Percentiles rank a stretch among this genome's conserved stretches.
These are phyloP conservation scores for Podospora conica DNA, from an alignment of 495 filamentous ascomycete genomes.

Conservation along the genomic window DNA sequence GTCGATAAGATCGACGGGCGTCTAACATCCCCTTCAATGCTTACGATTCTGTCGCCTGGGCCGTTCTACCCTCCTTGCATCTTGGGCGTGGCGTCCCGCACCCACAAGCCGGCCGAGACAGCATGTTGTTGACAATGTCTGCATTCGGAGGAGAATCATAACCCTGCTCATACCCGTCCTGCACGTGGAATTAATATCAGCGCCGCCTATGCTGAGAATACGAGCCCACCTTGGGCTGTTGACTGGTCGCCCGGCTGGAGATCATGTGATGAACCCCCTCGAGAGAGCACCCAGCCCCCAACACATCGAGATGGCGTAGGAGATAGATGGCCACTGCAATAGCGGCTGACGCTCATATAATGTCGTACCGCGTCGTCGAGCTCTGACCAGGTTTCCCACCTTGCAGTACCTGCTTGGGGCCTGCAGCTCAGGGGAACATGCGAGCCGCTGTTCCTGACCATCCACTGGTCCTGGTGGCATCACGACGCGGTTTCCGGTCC, in stretches of 20 bases:
- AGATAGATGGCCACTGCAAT: conserved; percentile 26
- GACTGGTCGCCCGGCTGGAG: conserved; percentile 11
- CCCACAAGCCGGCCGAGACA: conserved; percentile 12
- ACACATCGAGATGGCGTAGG: conserved; percentile 16
- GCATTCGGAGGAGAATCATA: not conserved
- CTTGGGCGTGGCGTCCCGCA: conserved; percentile 3
- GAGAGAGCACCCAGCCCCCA: conserved; percentile 5
- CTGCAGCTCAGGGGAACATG: conserved; percentile 19
- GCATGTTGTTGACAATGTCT: conserved; percentile 3
- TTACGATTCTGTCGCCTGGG: not conserved
- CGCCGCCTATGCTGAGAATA: conserved; percentile 20
- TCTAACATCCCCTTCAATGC: conserved; percentile 13
- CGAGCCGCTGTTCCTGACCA: not conserved
- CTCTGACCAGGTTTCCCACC: conserved; percentile 27
- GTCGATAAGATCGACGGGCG: conserved; percentile 14
- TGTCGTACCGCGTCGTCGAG: conserved; percentile 17
- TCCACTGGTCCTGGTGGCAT: not conserved
- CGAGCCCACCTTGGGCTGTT: conserved; percentile 13
- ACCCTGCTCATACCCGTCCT: conserved; percentile 6
- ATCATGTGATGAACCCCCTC: conserved; percentile 20
- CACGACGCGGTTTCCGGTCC: not conserved
- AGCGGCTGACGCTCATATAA: conserved; percentile 13
- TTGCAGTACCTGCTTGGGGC: conserved; percentile 27
- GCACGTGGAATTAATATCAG: conserved; percentile 28
- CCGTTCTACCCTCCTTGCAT: not conserved